Conservation (phyloP, 192 early-diverging fungal genomes). For the Coemansia sp. region DNA sequence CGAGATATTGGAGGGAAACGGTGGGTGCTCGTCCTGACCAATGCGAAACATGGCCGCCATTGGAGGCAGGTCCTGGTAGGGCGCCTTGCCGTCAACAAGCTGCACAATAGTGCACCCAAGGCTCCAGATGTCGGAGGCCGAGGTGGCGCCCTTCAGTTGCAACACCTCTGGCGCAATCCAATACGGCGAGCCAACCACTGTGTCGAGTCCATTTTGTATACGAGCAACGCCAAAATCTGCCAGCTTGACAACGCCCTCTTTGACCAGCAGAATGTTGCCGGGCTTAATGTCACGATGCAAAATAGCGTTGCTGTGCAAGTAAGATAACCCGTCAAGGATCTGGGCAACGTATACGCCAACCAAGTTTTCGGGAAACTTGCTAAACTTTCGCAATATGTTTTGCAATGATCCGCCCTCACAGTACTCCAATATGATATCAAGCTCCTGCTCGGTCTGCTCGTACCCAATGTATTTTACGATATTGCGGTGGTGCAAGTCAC, state of each 20-base stretch:
- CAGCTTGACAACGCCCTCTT: slow-evolving; percentile 70
- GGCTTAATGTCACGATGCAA: slow-evolving; percentile 62
- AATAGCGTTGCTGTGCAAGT: slow-evolving; percentile 58
- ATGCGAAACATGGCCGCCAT: slow-evolving; percentile 71
- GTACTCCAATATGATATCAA: slow-evolving; percentile 85
- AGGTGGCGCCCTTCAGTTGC: slow-evolving; percentile 63
- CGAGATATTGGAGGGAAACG: slow-evolving; percentile 63
- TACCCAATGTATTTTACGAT: slow-evolving; percentile 75
- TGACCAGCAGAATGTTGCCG: slow-evolving; percentile 68
- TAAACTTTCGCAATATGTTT: slow-evolving; percentile 68
- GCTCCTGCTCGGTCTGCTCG: slow-evolving; percentile 63
- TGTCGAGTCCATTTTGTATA: slow-evolving; percentile 63
- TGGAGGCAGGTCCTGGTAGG: slow-evolving; percentile 66
- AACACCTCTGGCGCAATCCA: slow-evolving; percentile 79
- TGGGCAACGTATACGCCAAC: slow-evolving; percentile 69
- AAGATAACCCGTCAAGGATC: slow-evolving; percentile 56
- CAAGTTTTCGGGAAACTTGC: slow-evolving; percentile 68
- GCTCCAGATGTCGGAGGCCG: slow-evolving; percentile 73
- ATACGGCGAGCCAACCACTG: slow-evolving; percentile 71
- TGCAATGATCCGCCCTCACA: slow-evolving; percentile 75
- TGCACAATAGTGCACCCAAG: slow-evolving; percentile 72
- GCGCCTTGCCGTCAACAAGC: slow-evolving; percentile 67
- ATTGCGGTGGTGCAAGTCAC: slow-evolving; percentile 67
- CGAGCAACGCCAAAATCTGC: slow-evolving; percentile 75
- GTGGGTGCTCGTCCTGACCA: slow-evolving; percentile 71